These are phyloP conservation scores for Penicillium silybi DNA, from an alignment of 495 filamentous ascomycete genomes.

Conservation along the genomic window DNA sequence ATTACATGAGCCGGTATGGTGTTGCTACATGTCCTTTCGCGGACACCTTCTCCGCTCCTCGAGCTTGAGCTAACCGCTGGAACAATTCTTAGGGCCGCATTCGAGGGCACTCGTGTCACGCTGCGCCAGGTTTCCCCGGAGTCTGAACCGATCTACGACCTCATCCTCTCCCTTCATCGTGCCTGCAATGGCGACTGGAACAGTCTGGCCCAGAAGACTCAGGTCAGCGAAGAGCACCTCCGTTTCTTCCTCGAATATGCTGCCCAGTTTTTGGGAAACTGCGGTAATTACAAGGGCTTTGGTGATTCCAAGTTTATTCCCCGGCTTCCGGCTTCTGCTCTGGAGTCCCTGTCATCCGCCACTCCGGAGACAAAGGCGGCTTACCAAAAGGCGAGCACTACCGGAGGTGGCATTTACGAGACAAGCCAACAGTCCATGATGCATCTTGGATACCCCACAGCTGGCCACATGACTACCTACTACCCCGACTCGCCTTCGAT, in stretches of 20 bases:
- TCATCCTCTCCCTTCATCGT: constrained; percentile 78
- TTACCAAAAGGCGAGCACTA: constrained; percentile 54
- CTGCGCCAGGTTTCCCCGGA: constrained; percentile 88
- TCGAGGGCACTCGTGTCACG: constrained; percentile 79
- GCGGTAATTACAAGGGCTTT: constrained; percentile 94
- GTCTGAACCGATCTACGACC: constrained; percentile 84
- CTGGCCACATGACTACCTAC: constrained; percentile 85
- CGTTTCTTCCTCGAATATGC: constrained; percentile 81
- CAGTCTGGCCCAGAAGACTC: constrained; percentile 61
- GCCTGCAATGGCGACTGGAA: constrained; percentile 76
- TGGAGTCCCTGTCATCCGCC: constrained; percentile 66
- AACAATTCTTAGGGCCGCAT: constrained; percentile 62
- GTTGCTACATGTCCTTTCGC: neutral
- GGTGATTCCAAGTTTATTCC: constrained; percentile 95
- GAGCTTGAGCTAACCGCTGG: constrained; percentile 7
- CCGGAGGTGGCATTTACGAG: constrained; percentile 70
- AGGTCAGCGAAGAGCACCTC: constrained; percentile 65
- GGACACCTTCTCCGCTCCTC: neutral
- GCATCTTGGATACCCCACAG: constrained; percentile 80
- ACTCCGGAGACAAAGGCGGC: constrained; percentile 57
- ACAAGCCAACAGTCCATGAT: constrained; percentile 60
- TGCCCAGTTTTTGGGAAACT: constrained; percentile 83
- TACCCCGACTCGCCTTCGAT: constrained; percentile 87
- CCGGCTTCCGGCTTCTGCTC: constrained; percentile 58
- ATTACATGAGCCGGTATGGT: constrained; percentile 78